Base-by-base conservation (phyloP, 208 protist genomes). In the Phytomonas sp. region DNA sequence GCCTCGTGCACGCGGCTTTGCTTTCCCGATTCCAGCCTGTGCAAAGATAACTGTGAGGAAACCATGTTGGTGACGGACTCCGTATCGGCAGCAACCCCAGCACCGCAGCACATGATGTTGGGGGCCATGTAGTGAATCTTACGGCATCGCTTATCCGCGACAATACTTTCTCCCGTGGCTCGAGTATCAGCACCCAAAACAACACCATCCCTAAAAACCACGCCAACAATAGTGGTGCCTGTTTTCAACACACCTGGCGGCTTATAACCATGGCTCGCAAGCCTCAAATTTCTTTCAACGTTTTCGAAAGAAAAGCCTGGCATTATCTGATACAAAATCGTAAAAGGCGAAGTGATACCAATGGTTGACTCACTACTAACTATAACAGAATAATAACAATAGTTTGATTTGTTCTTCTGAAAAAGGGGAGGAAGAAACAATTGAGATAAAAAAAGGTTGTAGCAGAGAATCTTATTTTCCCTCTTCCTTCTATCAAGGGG, bases 51-150 rank as follows among this genome's bases (percentile, higher is more conserved):
- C 78, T 99, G 85, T 11, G 92, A 90, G 37, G 88, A 86, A 29
- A 99, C 94, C 73, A 99, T 88, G 62, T 89, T 90, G 62, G 94
- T 98, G 14, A 94, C 85, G 0, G 95, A 86, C 79, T 97, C 98
- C 8, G 98, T 99, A 84, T 99, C 99, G 0, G 99, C 99, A 11
- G 99, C 96, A 10, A 99, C 99, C 66, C 99, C 99, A 36, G 99
- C 99, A 76, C 99, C 99, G 78, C 98, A 99, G 88, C 98, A 99
- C 88, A 98, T 99, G 37, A 99, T 99, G 75, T 99, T 99, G 45
- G 98, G 95, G 10, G 99, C 97, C 82, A 99, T 99, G 87, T 99
- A 99, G 82, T 99, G 99, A 74, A 99, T 99, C 90, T 99, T 99
- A 69, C 98, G 86, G 89, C 99, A 99, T 73, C 98, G 98, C 88